Percentiles rank a stretch among this genome's conserved stretches.
phyloP scores from a whole-genome alignment of 1,139 yeast species.

The Geotrichum europaeum region DNA sequence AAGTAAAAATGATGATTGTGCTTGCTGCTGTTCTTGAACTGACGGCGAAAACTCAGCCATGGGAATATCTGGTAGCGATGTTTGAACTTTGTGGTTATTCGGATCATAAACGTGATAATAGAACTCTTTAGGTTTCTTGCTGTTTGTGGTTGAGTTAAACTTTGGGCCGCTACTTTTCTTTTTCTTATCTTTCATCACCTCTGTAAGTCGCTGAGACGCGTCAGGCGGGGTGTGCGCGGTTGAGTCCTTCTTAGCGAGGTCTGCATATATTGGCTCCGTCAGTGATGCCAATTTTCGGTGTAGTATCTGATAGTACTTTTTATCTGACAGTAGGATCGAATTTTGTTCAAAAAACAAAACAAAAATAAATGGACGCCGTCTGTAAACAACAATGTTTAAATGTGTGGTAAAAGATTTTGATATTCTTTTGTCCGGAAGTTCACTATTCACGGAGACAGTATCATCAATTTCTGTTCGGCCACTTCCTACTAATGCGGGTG shows the following conservation, averaged over 20 bases:
- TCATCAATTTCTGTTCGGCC: neutral
- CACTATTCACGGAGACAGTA: neutral
- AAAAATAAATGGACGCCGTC: slow-evolving; percentile 28
- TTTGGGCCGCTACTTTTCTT: neutral
- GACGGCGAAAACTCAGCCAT: slow-evolving; percentile 17
- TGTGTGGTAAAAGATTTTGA: slow-evolving; percentile 3
- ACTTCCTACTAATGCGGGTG: neutral
- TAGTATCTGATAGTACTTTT: slow-evolving; percentile 22
- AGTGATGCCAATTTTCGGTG: slow-evolving; percentile 30
- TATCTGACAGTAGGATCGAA: slow-evolving; percentile 17
- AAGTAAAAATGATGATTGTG: neutral
- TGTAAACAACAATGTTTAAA: slow-evolving; percentile 25
- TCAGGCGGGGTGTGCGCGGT: neutral
- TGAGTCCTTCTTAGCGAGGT: slow-evolving; percentile 18
- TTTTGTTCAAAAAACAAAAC: slow-evolving; percentile 22
- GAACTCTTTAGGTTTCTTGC: slow-evolving; percentile 18
- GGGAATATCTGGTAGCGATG: slow-evolving; percentile 28
- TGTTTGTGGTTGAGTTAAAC: neutral
- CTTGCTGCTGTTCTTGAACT: slow-evolving; percentile 16
- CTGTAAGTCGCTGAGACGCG: neutral
- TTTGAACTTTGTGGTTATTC: slow-evolving; percentile 19
- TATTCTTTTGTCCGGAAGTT: neutral
- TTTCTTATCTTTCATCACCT: neutral
- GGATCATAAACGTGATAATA: slow-evolving; percentile 26
- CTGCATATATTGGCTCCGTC: slow-evolving; percentile 28